Conservation (phyloP, 1,284 basidiomycete genomes). For the Austroboletus rostrupii region DNA sequence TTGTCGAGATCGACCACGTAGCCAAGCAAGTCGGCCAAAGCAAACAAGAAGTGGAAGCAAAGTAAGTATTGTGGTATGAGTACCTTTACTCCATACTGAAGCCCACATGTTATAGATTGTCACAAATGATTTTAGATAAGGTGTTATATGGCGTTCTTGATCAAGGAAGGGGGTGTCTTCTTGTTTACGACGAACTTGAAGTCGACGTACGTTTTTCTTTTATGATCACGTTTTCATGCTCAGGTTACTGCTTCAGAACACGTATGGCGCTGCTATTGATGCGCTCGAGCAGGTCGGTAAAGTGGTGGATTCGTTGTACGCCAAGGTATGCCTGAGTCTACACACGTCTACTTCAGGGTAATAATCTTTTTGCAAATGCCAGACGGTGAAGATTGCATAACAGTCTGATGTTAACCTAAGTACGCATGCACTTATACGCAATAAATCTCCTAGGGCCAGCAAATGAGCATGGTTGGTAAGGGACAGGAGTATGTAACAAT, state of each 20-base stretch:
- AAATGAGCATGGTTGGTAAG: background rate
- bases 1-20: conserved; percentile 88
- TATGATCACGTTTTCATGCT: conserved; percentile 3
- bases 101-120: conserved; percentile 52
- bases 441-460: no score
- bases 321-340: conserved; percentile 57
- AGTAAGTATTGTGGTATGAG: conserved; percentile 49
- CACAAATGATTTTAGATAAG: conserved; percentile 98
- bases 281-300: conserved; percentile 88
- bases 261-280: conserved; percentile 84
- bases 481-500: no score
- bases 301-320: conserved; percentile 89
- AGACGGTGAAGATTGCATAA: conserved; percentile 29
- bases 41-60: conserved; percentile 88
- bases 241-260: conserved; percentile 48
- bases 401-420: background rate
- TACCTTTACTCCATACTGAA: conserved; percentile 3
- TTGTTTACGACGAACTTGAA: conserved; percentile 84
- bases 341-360: background rate
- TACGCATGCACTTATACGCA: background rate
- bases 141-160: conserved; percentile 92
- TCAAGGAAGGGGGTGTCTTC: conserved; percentile 88
- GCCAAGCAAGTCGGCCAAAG: conserved; percentile 89
- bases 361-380: background rate
- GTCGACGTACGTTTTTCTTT: conserved; percentile 61